Conservation (phyloP, 495 filamentous ascomycete genomes). For the Penicillium silybi region DNA sequence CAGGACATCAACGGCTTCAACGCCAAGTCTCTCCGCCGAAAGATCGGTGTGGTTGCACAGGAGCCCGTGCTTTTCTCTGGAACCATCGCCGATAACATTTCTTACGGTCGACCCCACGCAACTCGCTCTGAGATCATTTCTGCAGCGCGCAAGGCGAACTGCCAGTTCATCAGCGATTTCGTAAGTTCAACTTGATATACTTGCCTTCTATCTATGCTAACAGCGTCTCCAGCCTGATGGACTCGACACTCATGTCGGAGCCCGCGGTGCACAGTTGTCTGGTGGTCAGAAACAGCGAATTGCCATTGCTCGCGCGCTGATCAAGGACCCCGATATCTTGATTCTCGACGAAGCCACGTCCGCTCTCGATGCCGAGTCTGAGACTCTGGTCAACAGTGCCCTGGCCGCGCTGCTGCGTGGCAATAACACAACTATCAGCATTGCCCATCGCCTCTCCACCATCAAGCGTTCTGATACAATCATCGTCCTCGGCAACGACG, state of each 20-base stretch:
- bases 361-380: slow-evolving; percentile 94
- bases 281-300: slow-evolving; percentile 98
- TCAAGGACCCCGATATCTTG: slow-evolving; percentile 94
- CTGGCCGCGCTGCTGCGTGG: slow-evolving; percentile 74
- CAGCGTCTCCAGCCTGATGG: slow-evolving; percentile 63
- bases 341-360: slow-evolving; percentile 94
- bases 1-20: slow-evolving; percentile 84
- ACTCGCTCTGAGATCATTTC: slow-evolving; percentile 75
- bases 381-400: slow-evolving; percentile 91
- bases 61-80: slow-evolving; percentile 96
- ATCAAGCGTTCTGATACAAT: slow-evolving; percentile 94
- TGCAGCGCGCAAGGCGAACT: slow-evolving; percentile 93
- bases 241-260: slow-evolving; percentile 88
- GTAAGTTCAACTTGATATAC: slow-evolving; percentile 34
- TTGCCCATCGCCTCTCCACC: slow-evolving; percentile 90
- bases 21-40: slow-evolving; percentile 86
- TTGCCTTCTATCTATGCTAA: slow-evolving; percentile 10
- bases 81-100: slow-evolving; percentile 92
- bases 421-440: slow-evolving; percentile 92
- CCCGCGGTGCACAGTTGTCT: slow-evolving; percentile 87
- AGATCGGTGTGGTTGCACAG: slow-evolving; percentile 92
- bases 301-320: slow-evolving; percentile 88
- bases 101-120: slow-evolving; percentile 83
- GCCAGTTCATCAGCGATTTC: slow-evolving; percentile 93
- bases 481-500: slow-evolving; percentile 80